phyloP scores from a whole-genome alignment of 192 early-diverging fungal species.

The Umbelopsis isabellina region DNA sequence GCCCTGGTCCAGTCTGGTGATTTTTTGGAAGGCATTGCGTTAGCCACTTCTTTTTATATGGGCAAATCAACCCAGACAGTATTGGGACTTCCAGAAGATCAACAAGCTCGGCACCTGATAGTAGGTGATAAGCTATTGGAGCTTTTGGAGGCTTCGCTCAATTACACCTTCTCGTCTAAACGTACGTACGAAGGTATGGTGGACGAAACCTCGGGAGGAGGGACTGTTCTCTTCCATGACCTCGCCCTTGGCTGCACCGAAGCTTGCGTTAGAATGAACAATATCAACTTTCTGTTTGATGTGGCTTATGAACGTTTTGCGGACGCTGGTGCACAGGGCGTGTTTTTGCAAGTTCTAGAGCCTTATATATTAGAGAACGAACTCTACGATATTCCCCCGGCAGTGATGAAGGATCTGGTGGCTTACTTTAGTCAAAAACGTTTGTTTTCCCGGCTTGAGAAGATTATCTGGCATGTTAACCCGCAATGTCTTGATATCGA shows the following conservation, averaged over 20 bases:
- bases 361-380: conserved; percentile 58
- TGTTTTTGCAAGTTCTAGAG: conserved; percentile 55
- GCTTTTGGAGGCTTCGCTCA: conserved; percentile 52
- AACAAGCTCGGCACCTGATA: conserved; percentile 51
- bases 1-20: conserved; percentile 59
- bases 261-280: conserved; percentile 58
- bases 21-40: conserved; percentile 58
- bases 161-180: conserved; percentile 58
- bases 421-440: conserved; percentile 47
- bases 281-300: conserved; percentile 54
- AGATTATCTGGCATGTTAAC: conserved; percentile 60
- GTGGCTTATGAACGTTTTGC: conserved; percentile 59
- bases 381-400: conserved; percentile 56
- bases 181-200: conserved; percentile 46
- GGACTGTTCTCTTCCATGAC: conserved; percentile 46
- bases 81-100: conserved; percentile 59
- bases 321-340: conserved; percentile 47
- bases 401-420: conserved; percentile 62
- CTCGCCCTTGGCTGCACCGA: conserved; percentile 56
- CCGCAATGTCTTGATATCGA: conserved; percentile 61
- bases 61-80: conserved; percentile 61
- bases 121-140: conserved; percentile 61
- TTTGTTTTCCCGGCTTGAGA: conserved; percentile 49
- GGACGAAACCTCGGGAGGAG: conserved; percentile 42
- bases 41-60: conserved; percentile 61